Percentiles rank a stretch among this genome's conserved stretches.
Evolutionary conservation across 345 rosid genomes (phyloP).

Genomic region (Rhodamnia rubescens): DNA sequence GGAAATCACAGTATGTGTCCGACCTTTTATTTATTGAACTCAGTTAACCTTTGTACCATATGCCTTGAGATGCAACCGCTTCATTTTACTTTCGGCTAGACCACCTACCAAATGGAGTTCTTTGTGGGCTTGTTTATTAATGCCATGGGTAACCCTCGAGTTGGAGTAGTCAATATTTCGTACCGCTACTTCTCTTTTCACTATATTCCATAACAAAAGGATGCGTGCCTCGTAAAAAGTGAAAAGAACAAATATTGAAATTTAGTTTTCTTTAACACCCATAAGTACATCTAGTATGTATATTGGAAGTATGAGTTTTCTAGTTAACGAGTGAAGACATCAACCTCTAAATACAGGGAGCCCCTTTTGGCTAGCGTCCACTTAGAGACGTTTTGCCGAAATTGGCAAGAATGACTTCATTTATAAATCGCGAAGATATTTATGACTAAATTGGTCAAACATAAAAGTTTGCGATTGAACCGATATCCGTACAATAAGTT

Average conservation of each 20-base stretch:
- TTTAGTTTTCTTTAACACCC: background rate
- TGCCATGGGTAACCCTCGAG: background rate
- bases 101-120: background rate
- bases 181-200: background rate
- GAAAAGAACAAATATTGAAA: background rate
- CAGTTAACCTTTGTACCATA: background rate
- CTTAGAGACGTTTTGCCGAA: accelerated
- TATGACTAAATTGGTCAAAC: background rate
- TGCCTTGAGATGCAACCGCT: background rate
- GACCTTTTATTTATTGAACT: background rate
- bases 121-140: background rate
- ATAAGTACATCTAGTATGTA: background rate
- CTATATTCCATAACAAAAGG: background rate
- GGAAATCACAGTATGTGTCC: background rate
- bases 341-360: background rate
- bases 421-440: background rate
- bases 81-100: background rate
- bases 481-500: background rate
- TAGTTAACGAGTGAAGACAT: background rate
- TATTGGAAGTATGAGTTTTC: background rate
- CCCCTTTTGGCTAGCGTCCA: accelerated
- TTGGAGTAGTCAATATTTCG: background rate
- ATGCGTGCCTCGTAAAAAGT: background rate
- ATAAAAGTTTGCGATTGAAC: accelerated
- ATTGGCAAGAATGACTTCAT: background rate